Conservation (phyloP, 2,329 filamentous ascomycete species). For the Claviceps capensis region DNA sequence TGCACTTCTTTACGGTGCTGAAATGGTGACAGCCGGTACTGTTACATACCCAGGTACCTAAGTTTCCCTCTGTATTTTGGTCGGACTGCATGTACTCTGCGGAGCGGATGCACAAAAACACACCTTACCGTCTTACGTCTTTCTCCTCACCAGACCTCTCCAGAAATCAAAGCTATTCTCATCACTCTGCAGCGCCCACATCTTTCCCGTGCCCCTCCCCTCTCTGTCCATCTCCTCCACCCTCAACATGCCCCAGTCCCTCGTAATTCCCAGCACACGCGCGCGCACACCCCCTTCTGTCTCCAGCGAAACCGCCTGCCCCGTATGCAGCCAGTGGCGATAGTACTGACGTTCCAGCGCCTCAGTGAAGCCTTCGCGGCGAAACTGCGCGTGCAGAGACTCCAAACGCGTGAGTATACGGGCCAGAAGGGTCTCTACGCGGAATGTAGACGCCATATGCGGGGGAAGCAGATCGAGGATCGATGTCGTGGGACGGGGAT, state of each 20-base stretch:
- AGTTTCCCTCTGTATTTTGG: too few species aligned
- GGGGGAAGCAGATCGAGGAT: constrained; percentile 57
- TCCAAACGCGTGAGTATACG: constrained; percentile 70
- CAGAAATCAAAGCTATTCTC: constrained; percentile 99
- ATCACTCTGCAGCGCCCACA: constrained; percentile 83
- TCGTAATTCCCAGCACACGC: constrained; percentile 71
- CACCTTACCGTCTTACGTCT: constrained; percentile 34
- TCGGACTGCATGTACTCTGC: not conserved
- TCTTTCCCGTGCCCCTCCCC: constrained; percentile 60
- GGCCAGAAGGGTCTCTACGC: constrained; percentile 69
- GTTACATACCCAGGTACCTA: too few species aligned
- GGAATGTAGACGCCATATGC: constrained; percentile 37
- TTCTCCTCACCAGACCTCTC: constrained; percentile 70
- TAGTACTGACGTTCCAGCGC: constrained; percentile 70
- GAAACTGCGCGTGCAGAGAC: constrained; percentile 60
- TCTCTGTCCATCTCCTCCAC: constrained; percentile 70
- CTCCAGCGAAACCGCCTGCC: constrained; percentile 61
- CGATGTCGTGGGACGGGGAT: constrained; percentile 74
- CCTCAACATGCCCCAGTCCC: constrained; percentile 78
- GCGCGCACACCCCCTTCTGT: constrained; percentile 63
- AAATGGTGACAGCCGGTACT: too few species aligned
- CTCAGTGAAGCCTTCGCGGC: constrained; percentile 58
- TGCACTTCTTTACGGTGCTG: too few species aligned
- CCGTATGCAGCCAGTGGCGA: constrained; percentile 70
- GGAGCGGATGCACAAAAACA: not conserved